phyloP scores from a whole-genome alignment of 495 filamentous ascomycete genomes.

The Massariosphaeria phaeospora region DNA sequence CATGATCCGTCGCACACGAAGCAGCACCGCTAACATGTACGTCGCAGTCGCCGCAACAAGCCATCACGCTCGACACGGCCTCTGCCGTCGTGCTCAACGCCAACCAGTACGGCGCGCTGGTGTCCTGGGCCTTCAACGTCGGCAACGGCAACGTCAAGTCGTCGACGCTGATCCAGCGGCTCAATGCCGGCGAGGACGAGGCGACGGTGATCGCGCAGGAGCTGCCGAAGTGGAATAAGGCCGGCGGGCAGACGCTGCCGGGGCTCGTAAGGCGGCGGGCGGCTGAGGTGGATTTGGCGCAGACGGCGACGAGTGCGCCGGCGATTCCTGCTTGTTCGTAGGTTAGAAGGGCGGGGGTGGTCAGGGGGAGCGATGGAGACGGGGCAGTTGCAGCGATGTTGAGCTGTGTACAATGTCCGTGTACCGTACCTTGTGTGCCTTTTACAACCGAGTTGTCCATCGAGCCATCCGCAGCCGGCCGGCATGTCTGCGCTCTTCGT shows the following conservation, averaged over 20 bases:
- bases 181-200: slow-evolving; percentile 46
- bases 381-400: too few relatives aligned
- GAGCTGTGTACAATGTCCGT: too few relatives aligned
- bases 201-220: slow-evolving; percentile 44
- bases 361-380: background rate
- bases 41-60: slow-evolving; percentile 20
- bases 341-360: slow-evolving; percentile 1
- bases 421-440: background rate
- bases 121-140: slow-evolving; percentile 49
- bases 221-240: slow-evolving; percentile 48
- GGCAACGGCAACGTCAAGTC: slow-evolving; percentile 45
- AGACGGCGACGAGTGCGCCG: slow-evolving; percentile 29
- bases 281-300: slow-evolving; percentile 45
- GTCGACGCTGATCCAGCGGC: slow-evolving; percentile 43
- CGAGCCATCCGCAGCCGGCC: too few relatives aligned
- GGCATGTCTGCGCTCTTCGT: too few relatives aligned
- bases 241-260: slow-evolving; percentile 39
- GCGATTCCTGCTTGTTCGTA: slow-evolving; percentile 37
- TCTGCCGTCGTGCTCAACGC: slow-evolving; percentile 42
- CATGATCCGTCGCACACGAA: too few relatives aligned
- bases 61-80: slow-evolving; percentile 40
- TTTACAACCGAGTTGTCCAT: too few relatives aligned
- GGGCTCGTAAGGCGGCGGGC: slow-evolving; percentile 43
- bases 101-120: slow-evolving; percentile 50
- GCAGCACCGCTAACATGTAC: background rate